phyloP scores from a whole-genome alignment of 768 basidiomycete genomes.

The Steccherinum ochraceum region DNA sequence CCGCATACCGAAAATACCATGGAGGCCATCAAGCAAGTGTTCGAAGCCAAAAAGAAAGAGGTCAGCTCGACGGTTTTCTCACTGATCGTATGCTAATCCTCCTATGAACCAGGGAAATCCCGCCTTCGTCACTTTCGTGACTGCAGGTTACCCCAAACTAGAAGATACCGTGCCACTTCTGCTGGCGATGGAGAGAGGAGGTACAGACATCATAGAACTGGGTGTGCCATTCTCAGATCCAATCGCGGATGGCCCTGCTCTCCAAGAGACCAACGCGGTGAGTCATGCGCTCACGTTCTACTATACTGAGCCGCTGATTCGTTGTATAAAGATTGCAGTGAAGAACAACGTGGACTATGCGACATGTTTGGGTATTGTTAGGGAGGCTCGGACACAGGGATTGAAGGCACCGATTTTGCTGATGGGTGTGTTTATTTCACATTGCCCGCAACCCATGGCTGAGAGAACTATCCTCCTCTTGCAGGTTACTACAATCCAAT shows the following conservation, averaged over 20 bases:
- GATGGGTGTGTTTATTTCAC: constrained; percentile 57
- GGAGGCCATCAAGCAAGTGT: constrained; percentile 68
- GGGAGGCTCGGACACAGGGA: constrained; percentile 75
- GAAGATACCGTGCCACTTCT: constrained; percentile 82
- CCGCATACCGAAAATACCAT: constrained; percentile 34
- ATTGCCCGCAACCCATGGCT: neutral
- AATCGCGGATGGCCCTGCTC: constrained; percentile 90
- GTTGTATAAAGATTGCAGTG: constrained; percentile 88
- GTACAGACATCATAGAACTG: constrained; percentile 91
- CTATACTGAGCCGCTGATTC: constrained; percentile 8
- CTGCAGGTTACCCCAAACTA: constrained; percentile 82
- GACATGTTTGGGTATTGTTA: constrained; percentile 66
- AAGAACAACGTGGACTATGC: constrained; percentile 74
- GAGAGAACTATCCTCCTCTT: no score
- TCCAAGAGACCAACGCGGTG: constrained; percentile 92
- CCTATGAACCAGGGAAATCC: constrained; percentile 42
- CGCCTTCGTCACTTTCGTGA: constrained; percentile 83
- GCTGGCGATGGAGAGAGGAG: constrained; percentile 90
- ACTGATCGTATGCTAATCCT: constrained; percentile 2
- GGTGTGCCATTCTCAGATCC: constrained; percentile 97
- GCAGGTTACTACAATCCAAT: constrained; percentile 85
- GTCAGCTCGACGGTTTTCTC: constrained; percentile 24
- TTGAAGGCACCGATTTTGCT: constrained; percentile 83
- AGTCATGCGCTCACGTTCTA: no score
- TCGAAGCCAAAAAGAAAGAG: constrained; percentile 56